Evolutionary conservation across 768 basidiomycete genomes (phyloP).

Genomic region (Auricularia cornea): DNA sequence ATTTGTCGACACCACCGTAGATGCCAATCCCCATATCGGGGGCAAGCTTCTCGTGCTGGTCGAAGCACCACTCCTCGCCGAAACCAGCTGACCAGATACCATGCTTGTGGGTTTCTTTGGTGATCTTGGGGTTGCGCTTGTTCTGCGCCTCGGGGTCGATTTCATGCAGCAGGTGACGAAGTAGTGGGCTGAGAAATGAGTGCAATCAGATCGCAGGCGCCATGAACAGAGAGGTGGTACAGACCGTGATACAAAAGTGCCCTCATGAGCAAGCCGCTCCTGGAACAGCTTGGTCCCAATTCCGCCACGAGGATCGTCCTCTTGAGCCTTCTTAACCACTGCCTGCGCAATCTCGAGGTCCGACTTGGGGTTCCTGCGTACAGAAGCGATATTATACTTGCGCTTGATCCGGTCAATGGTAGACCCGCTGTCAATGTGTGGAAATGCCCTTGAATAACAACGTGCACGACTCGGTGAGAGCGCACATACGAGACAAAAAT

Average conservation of each 20-base stretch:
- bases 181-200: neutral
- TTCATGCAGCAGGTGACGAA: slow-evolving; percentile 23
- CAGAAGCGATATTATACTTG: neutral
- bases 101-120: neutral
- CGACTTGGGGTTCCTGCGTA: neutral
- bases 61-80: neutral
- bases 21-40: neutral
- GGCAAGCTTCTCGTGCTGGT: neutral
- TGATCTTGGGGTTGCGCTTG: slow-evolving; percentile 11
- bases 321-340: neutral
- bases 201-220: no score
- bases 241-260: neutral
- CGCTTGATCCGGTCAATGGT: neutral
- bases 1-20: neutral
- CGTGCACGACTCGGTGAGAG: no score
- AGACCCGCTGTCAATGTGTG: no score
- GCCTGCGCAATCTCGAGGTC: neutral
- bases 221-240: neutral
- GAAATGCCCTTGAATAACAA: no score
- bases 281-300: neutral
- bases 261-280: neutral
- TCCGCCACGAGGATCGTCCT: neutral
- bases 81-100: neutral
- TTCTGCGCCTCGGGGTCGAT: slow-evolving; percentile 13
- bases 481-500: no score